Base-by-base conservation (phyloP, 148 eudicot genomes). In the Silene conica region DNA sequence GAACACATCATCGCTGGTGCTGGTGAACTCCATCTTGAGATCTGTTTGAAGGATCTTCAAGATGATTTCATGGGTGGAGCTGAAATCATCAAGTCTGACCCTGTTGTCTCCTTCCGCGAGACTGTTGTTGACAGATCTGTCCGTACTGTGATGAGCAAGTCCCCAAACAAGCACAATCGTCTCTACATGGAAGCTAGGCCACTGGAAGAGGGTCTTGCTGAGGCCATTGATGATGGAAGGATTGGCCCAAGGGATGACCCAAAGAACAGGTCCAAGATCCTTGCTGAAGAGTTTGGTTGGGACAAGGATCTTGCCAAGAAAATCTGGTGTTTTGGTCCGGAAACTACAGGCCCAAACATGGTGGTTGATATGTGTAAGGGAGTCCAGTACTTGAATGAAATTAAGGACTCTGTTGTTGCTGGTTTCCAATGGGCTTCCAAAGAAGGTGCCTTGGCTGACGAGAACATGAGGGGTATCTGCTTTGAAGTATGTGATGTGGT, bases 11-110 rank as follows among this genome's bases (percentile, higher is more conserved):
- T 90, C 84, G 88, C 92, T 72, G 92, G 92, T 83, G 96, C 96
- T 59, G 96, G 96, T 59, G 96, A 90, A 75, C 87, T 90, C 21
- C 96, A 90, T 74, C 89, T 90, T 26, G 96, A 90, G 75, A 90
- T 90, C 75, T 90, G 96, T 77, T 77, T 90, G 78, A 88, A 88
- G 82, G 96, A 88, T 73, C 76, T 90, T 76, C 83, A 74, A 48
- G 92, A 90, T 12, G 92, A 90, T 76, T 90, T 90, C 86, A 90
- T 90, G 96, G 90, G 96, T 64, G 96, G 92, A 16, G 95, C 95
- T 67, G 89, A 84, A 63, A 89, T 89, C 54, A 76, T 83, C 26
- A 73, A 73, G 69, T 73, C 76, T 46, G 76, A 73, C 26, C 76
- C 76, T 46, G 76, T 73, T 46, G 76, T 73, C 9, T 73, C 76